Evolutionary conservation across 1,284 basidiomycete genomes (phyloP).

Genomic region (Caloboletus inedulis): DNA sequence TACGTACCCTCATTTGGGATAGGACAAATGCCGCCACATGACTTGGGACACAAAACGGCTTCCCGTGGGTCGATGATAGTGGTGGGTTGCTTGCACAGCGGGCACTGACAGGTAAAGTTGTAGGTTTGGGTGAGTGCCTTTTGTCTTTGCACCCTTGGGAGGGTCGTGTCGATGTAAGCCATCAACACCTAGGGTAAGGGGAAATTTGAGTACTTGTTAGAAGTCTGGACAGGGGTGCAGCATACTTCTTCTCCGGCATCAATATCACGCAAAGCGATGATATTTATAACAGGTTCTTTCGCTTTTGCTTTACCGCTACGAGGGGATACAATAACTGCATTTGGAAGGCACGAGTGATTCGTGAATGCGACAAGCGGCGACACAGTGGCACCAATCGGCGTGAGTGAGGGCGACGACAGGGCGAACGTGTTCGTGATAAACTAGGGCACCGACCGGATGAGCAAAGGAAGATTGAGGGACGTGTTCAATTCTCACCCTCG

Average conservation of each 20-base stretch:
- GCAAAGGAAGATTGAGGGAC: neutral
- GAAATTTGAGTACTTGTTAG: neutral
- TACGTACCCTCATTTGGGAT: conserved; percentile 54
- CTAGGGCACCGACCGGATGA: conserved; percentile 39
- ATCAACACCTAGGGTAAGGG: conserved; percentile 50
- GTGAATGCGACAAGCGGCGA: conserved; percentile 78
- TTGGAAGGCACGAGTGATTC: conserved; percentile 91
- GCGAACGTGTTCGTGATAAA: conserved; percentile 89
- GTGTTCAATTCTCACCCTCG: conserved; percentile 46
- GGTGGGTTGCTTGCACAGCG: conserved; percentile 44
- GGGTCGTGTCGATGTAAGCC: conserved; percentile 83
- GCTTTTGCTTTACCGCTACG: conserved; percentile 36
- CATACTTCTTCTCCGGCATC: conserved; percentile 66
- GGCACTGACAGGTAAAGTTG: conserved; percentile 75
- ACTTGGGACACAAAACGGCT: conserved; percentile 62
- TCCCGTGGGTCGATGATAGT: conserved; percentile 62
- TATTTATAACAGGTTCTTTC: conserved; percentile 64
- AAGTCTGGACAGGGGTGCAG: neutral
- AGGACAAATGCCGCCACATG: conserved; percentile 59
- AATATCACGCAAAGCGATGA: conserved; percentile 70
- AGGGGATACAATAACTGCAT: conserved; percentile 89
- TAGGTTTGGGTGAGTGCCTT: conserved; percentile 69
- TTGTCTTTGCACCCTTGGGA: conserved; percentile 59
- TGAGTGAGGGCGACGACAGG: conserved; percentile 69
- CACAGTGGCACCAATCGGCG: conserved; percentile 77